Evolutionary conservation across 2,329 filamentous ascomycete genomes (phyloP).

Genomic region (Alternaria alternata): DNA sequence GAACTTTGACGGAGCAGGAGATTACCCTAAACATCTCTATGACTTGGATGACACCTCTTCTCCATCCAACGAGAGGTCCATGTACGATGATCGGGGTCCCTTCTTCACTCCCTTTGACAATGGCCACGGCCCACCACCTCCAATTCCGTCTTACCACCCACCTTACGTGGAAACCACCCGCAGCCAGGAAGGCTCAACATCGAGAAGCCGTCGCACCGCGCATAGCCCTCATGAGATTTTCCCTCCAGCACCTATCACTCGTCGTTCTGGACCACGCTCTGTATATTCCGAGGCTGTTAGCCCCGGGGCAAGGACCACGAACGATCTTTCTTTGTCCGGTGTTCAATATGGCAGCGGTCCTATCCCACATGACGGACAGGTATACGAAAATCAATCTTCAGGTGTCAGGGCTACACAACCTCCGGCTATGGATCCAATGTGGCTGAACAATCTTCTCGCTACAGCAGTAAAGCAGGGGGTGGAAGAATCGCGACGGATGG

Average conservation of each 20-base stretch:
- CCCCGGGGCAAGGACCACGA: constrained; percentile 11
- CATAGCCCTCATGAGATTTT: neutral
- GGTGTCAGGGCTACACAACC: neutral
- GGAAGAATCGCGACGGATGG: constrained; percentile 22
- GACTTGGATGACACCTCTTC: constrained; percentile 24
- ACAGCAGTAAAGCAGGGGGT: constrained; percentile 35
- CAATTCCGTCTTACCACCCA: constrained; percentile 14
- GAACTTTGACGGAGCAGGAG: constrained; percentile 41
- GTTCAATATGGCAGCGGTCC: constrained; percentile 42
- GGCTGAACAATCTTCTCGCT: constrained; percentile 28
- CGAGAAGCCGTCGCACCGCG: constrained; percentile 4
- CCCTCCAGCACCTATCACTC: neutral
- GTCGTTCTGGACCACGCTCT: constrained; percentile 5
- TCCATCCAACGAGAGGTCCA: neutral
- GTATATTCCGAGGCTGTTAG: constrained; percentile 20
- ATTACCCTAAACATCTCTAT: constrained; percentile 24
- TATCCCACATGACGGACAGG: constrained; percentile 22
- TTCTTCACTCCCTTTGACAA: neutral
- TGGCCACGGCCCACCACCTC: constrained; percentile 11
- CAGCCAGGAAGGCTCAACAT: constrained; percentile 13
- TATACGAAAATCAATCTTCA: neutral
- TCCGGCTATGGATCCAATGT: constrained; percentile 19
- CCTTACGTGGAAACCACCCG: constrained; percentile 25
- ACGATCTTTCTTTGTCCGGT: constrained; percentile 15
- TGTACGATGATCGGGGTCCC: constrained; percentile 29